A percentile compares a stretch with the other conserved stretches of the same genome.
These are phyloP conservation scores for Sclerospora graminicola DNA, from an alignment of 352 stramenopile species.

Conservation along the genomic window DNA sequence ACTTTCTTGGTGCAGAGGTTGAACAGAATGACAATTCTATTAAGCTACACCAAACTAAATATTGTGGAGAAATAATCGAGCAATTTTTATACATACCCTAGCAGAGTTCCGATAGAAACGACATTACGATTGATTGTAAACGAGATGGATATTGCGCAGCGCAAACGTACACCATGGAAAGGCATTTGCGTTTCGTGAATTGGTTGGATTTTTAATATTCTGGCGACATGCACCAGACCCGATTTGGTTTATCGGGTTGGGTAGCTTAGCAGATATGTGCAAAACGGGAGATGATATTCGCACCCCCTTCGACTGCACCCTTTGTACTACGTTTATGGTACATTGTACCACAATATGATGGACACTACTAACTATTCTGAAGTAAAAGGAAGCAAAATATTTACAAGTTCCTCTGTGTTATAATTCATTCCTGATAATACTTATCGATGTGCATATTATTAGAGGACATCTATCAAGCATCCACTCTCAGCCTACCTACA, in stretches of 20 bases:
- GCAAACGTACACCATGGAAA: conserved; percentile 1
- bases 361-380: too few species aligned
- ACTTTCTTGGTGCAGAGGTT: neutral
- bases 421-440: too few species aligned
- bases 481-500: too few species aligned
- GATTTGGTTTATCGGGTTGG: neutral
- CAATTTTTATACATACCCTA: neutral
- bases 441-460: too few species aligned
- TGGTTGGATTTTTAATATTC: neutral
- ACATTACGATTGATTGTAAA: neutral
- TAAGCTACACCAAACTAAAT: conserved; percentile 5
- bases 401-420: too few species aligned
- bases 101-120: conserved; percentile 1
- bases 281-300: too few species aligned
- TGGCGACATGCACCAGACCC: neutral
- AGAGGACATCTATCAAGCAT: too few species aligned
- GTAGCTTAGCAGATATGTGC: conserved; percentile 1
- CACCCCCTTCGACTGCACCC: too few species aligned
- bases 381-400: too few species aligned
- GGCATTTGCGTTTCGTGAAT: neutral
- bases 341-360: too few species aligned
- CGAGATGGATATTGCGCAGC: neutral
- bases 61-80: conserved; percentile 5
- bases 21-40: conserved; percentile 3
- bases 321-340: too few species aligned